Evolutionary conservation across 306 rosid species (phyloP).

Genomic region (Castanea crenata): DNA sequence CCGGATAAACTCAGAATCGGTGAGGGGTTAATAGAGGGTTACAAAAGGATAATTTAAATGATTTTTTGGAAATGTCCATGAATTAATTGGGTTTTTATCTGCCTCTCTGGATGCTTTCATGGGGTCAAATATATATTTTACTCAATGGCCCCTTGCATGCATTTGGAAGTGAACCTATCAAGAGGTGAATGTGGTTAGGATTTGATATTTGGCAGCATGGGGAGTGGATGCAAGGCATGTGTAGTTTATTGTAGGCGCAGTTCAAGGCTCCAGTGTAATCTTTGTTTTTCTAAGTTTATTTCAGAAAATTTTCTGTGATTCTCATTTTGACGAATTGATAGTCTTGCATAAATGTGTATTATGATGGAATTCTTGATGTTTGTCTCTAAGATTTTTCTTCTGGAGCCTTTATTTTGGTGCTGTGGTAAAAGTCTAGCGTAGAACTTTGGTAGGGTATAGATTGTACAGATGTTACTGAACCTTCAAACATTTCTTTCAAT

Average conservation of each 20-base stretch:
- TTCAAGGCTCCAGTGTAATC: conserved; percentile 23
- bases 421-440: conserved; percentile 29
- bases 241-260: conserved; percentile 11
- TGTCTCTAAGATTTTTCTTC: conserved; percentile 34
- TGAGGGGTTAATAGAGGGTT: conserved; percentile 33
- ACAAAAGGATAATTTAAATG: neutral
- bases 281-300: neutral
- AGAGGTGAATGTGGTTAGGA: neutral
- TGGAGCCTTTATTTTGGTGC: conserved; percentile 48
- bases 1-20: conserved; percentile 76
- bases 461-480: conserved; percentile 43
- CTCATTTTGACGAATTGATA: conserved; percentile 25
- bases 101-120: neutral
- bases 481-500: neutral
- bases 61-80: neutral
- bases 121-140: neutral
- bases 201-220: neutral
- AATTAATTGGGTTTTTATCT: neutral
- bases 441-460: conserved; percentile 34
- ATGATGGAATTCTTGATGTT: conserved; percentile 26
- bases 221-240: conserved; percentile 4
- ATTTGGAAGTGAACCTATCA: neutral
- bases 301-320: conserved; percentile 15
- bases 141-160: neutral
- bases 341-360: conserved; percentile 46